Conservation (phyloP, 345 rosid genomes). For the Garcia nutans region DNA sequence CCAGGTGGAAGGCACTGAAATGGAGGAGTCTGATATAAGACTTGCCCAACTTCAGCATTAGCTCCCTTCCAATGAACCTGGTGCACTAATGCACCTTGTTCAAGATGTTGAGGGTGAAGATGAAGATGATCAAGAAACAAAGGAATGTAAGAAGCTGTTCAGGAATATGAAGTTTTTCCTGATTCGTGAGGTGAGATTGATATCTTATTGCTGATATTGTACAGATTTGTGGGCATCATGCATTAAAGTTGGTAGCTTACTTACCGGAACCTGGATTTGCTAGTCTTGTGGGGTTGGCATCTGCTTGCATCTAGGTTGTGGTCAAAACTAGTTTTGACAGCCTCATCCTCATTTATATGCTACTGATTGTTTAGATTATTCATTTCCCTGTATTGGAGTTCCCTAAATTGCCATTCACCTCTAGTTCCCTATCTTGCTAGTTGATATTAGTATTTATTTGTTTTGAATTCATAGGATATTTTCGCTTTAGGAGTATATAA, state of each 20-base stretch:
- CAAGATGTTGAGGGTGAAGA: conserved; percentile 54
- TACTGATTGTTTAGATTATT: background rate
- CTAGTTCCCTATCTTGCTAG: background rate
- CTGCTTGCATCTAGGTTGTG: background rate
- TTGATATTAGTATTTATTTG: background rate
- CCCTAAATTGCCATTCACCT: background rate
- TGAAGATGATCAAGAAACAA: conserved; percentile 92
- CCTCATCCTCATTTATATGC: background rate
- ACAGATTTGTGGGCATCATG: background rate
- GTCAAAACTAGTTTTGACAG: background rate
- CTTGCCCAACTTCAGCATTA: conserved; percentile 97
- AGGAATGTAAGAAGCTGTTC: conserved; percentile 69
- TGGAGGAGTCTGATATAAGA: conserved; percentile 71
- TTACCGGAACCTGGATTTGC: background rate
- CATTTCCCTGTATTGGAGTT: background rate
- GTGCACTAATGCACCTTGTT: conserved; percentile 89
- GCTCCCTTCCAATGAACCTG: conserved; percentile 89
- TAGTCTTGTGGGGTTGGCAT: background rate
- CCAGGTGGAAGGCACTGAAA: conserved; percentile 27
- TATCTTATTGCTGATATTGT: too few species aligned
- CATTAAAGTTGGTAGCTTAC: background rate
- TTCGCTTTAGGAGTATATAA: background rate
- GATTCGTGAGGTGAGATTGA: conserved; percentile 88
- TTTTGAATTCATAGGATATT: background rate
- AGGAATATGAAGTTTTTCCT: conserved; percentile 73